Conservation (phyloP, 2,329 filamentous ascomycete genomes). For the Orbilia brochopaga region DNA sequence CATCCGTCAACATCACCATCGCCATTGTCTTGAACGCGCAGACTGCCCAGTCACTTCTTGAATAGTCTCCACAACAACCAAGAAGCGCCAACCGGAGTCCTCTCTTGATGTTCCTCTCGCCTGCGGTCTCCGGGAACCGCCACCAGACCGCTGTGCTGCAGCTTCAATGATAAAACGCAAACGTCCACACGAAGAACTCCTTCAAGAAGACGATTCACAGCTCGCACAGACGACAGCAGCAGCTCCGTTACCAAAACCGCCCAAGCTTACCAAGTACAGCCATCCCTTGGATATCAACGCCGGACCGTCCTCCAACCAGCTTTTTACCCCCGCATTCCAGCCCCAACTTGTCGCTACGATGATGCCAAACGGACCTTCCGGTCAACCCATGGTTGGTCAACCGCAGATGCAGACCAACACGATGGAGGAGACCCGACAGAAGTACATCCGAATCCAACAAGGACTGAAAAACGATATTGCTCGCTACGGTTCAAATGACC, state of each 20-base stretch:
- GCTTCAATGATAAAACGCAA: conserved; percentile 50
- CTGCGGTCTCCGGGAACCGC: conserved; percentile 1
- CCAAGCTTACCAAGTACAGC: conserved; percentile 20
- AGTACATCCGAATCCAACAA: conserved; percentile 45
- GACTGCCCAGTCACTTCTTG: no score
- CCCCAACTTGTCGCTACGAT: conserved; percentile 3
- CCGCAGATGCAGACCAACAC: conserved; percentile 27
- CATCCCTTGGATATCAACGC: conserved; percentile 23
- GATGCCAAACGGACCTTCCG: conserved; percentile 30
- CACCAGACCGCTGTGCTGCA: conserved; percentile 1
- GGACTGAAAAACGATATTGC: conserved; percentile 39
- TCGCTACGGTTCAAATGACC: conserved; percentile 35
- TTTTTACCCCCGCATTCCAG: neutral
- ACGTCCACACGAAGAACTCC: conserved; percentile 20
- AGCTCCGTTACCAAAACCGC: conserved; percentile 12
- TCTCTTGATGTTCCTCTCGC: neutral
- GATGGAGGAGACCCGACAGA: conserved; percentile 45
- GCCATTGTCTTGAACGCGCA: neutral
- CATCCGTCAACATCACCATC: conserved; percentile 2
- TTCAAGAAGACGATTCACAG: conserved; percentile 15
- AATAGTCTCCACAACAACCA: no score
- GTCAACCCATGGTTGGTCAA: conserved; percentile 15
- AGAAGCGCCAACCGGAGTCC: conserved; percentile 3
- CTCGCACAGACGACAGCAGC: neutral
- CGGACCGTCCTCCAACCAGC: neutral